Evolutionary conservation across 2,329 filamentous ascomycete species (phyloP).

Genomic region (Diplodia corticola): DNA sequence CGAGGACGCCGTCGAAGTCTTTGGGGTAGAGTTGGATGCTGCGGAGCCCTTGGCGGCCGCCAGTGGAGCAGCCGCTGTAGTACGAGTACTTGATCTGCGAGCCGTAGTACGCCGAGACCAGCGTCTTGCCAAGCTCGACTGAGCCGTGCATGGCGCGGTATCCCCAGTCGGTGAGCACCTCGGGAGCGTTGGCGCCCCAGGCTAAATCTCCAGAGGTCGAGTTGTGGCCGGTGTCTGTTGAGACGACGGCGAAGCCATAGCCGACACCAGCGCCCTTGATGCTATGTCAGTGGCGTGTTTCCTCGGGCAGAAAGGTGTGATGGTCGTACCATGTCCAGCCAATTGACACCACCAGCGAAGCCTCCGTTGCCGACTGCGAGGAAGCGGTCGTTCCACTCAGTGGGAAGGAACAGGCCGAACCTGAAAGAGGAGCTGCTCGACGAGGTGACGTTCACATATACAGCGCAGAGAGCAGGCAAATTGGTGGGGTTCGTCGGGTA

Average conservation of each 20-base stretch:
- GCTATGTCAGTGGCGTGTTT: background rate
- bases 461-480: conserved; percentile 42
- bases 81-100: conserved; percentile 41
- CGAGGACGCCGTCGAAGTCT: conserved; percentile 60
- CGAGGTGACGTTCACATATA: conserved; percentile 40
- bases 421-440: conserved; percentile 38
- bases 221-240: conserved; percentile 50
- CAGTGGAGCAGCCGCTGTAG: conserved; percentile 60
- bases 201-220: conserved; percentile 34
- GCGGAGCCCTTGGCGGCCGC: conserved; percentile 60
- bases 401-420: conserved; percentile 43
- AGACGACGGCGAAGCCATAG: conserved; percentile 48
- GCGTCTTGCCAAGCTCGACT: conserved; percentile 49
- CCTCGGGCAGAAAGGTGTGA: background rate
- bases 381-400: conserved; percentile 42
- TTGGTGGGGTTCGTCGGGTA: conserved; percentile 43
- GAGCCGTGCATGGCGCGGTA: conserved; percentile 48
- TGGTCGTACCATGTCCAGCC: conserved; percentile 46
- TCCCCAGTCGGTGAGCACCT: conserved; percentile 41
- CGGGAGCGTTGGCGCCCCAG: conserved; percentile 43
- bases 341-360: conserved; percentile 51
- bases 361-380: conserved; percentile 49
- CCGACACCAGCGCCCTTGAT: conserved; percentile 31
- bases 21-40: conserved; percentile 55
- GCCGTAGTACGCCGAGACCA: conserved; percentile 53